phyloP scores from a whole-genome alignment of 2,329 filamentous ascomycete genomes.

The Fusarium mundagurra region DNA sequence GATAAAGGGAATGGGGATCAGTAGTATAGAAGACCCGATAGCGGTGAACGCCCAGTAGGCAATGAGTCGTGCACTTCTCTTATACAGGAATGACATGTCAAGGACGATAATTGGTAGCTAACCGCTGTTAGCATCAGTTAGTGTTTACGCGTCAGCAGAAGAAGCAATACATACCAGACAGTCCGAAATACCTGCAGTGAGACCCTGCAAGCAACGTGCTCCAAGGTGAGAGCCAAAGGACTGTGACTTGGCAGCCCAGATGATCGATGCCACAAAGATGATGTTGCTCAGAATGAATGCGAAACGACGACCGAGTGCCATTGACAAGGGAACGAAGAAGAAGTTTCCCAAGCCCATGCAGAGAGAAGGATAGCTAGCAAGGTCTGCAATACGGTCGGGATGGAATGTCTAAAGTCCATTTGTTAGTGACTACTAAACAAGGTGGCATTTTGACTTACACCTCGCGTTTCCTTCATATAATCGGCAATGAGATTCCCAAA shows the following conservation, averaged over 20 bases:
- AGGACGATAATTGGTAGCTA: not conserved
- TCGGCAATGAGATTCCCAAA: not conserved
- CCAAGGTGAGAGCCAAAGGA: not conserved
- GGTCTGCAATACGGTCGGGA: not conserved
- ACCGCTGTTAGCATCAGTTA: accelerated
- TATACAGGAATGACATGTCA: not conserved
- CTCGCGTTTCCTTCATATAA: not conserved
- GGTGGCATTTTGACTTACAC: not conserved
- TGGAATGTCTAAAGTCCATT: not conserved
- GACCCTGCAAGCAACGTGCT: not conserved
- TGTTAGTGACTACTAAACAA: not conserved
- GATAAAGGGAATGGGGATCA: not conserved
- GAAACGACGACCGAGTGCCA: not conserved
- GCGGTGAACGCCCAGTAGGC: not conserved
- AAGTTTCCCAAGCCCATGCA: not conserved
- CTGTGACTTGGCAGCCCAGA: not conserved
- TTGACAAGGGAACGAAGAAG: not conserved
- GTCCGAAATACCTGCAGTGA: not conserved
- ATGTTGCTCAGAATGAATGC: not conserved
- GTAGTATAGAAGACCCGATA: not conserved
- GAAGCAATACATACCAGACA: not conserved
- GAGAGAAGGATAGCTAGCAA: not conserved
- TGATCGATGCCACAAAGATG: not conserved
- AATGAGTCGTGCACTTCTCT: not conserved
- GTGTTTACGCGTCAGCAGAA: not conserved